Conservation (phyloP, 1,139 yeast genomes). For the Yamadazyma sp. region DNA sequence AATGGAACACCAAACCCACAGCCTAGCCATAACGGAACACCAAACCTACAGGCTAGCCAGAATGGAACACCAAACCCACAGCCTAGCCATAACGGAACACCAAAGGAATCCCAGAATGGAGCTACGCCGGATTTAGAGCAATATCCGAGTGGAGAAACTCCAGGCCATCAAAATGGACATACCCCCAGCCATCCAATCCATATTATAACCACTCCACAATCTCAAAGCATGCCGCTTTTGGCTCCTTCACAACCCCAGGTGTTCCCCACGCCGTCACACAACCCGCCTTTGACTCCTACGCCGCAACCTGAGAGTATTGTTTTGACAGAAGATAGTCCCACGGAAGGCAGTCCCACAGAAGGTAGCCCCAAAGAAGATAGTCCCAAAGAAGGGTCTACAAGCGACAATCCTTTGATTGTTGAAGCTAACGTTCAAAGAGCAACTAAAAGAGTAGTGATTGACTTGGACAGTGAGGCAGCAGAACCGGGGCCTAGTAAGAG, state of each 20-base stretch:
- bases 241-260: neutral
- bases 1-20: no score
- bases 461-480: neutral
- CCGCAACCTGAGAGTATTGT: neutral
- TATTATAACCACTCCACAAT: no score
- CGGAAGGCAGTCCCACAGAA: neutral
- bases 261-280: neutral
- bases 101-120: no score
- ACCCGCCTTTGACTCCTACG: neutral
- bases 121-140: no score
- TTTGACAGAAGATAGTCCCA: neutral
- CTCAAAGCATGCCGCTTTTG: neutral
- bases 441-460: neutral
- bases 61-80: no score
- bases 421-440: neutral
- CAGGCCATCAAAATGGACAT: no score
- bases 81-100: no score
- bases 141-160: no score
- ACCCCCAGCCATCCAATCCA: no score
- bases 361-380: neutral
- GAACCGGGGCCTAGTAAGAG: neutral
- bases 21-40: no score
- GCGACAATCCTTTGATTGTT: neutral
- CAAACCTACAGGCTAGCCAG: no score
- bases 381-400: neutral